Conservation (phyloP, 768 basidiomycete species). For the Gyrodon lividus region DNA sequence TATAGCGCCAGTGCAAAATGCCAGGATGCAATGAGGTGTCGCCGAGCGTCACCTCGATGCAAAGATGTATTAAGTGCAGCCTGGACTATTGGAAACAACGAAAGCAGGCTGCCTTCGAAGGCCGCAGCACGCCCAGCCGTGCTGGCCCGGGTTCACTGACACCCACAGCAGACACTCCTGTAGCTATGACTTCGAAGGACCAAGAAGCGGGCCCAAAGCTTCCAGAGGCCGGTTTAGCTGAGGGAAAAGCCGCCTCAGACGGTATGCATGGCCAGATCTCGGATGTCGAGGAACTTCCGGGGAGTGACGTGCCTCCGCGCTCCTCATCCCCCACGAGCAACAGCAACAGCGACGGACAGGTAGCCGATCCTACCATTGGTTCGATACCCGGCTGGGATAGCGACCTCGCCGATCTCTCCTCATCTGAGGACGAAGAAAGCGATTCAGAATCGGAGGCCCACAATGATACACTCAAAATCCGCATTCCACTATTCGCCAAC, state of each 20-base stretch:
- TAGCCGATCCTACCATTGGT: not conserved
- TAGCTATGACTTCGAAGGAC: not conserved
- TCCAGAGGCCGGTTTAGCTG: not conserved
- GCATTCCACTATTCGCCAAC: slow-evolving; percentile 20
- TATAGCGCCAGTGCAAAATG: slow-evolving; percentile 17
- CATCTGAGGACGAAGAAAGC: slow-evolving; percentile 10
- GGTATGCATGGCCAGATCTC: not conserved
- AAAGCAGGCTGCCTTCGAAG: not conserved
- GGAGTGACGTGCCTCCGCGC: not conserved
- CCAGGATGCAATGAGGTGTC: slow-evolving; percentile 15
- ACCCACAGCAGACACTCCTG: not conserved
- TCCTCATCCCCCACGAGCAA: slow-evolving; percentile 4
- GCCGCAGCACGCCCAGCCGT: not conserved
- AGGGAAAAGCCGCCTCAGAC: not conserved
- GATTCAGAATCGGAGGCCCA: not conserved
- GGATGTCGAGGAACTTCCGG: slow-evolving; percentile 2
- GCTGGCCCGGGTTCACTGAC: not conserved
- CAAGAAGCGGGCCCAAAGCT: not conserved
- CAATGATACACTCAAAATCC: slow-evolving; percentile 16
- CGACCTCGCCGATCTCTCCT: slow-evolving; percentile 22
- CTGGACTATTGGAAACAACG: slow-evolving; percentile 19
- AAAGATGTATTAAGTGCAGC: slow-evolving; percentile 21
- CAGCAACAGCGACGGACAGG: not conserved
- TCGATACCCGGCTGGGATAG: slow-evolving; percentile 22
- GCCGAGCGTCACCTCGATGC: slow-evolving; percentile 1